Evolutionary conservation across 192 early-diverging fungal species (phyloP).

Genomic region (Jimgerdemannia lactiflua): DNA sequence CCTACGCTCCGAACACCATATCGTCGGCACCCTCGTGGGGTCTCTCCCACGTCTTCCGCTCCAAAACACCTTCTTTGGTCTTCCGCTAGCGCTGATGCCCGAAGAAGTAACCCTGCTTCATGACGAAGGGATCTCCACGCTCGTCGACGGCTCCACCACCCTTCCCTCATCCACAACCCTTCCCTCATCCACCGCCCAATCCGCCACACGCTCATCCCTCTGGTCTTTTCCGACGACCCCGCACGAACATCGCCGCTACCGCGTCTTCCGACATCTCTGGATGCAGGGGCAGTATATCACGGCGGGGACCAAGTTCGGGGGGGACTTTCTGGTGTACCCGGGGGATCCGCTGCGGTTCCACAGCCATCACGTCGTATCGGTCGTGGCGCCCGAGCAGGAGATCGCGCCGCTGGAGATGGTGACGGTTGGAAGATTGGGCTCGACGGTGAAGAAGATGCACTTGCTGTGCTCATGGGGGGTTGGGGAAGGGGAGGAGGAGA

Average conservation of each 20-base stretch:
- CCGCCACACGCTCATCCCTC: constrained; percentile 6
- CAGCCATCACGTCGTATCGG: constrained; percentile 58
- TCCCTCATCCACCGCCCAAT: no score
- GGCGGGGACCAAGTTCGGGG: constrained; percentile 80
- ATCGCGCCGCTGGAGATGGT: constrained; percentile 54
- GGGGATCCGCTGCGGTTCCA: constrained; percentile 73
- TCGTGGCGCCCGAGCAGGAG: constrained; percentile 27
- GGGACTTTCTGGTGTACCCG: constrained; percentile 81
- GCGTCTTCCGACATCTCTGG: constrained; percentile 67
- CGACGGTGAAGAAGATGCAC: constrained; percentile 69
- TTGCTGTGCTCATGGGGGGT: constrained; percentile 27
- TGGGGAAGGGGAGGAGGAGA: no score
- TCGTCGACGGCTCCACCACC: constrained; percentile 9
- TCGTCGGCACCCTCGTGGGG: constrained; percentile 69
- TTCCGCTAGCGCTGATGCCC: constrained; percentile 69
- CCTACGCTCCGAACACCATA: constrained; percentile 51
- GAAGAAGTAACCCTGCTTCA: constrained; percentile 67
- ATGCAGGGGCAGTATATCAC: constrained; percentile 63
- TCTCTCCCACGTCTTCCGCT: constrained; percentile 63
- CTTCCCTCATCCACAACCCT: no score
- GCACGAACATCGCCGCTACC: constrained; percentile 30
- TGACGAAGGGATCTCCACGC: constrained; percentile 30
- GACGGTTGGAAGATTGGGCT: constrained; percentile 60
- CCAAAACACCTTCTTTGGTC: constrained; percentile 74
- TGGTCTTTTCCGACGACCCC: constrained; percentile 40